Percentiles rank a stretch among this genome's conserved stretches.
Conservation (phyloP, 768 basidiomycete species). For the Clavaria fumosa region DNA sequence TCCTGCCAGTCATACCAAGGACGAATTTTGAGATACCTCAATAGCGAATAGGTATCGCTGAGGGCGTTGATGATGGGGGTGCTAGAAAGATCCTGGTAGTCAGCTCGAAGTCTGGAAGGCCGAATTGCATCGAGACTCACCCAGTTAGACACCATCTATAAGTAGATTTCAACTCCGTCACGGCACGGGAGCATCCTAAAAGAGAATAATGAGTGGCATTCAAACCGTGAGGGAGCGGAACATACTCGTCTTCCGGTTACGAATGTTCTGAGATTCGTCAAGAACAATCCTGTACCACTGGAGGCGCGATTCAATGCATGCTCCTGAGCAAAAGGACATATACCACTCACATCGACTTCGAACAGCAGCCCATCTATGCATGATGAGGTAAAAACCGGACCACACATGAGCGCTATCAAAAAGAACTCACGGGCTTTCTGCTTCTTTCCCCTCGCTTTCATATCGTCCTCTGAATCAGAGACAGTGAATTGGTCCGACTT, state of each 20-base stretch:
- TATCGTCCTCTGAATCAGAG: slow-evolving; percentile 23
- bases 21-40: slow-evolving; percentile 28
- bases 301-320: neutral
- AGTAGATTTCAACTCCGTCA: slow-evolving; percentile 32
- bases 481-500: slow-evolving; percentile 21
- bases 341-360: slow-evolving; percentile 32
- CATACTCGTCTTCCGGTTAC: slow-evolving; percentile 35
- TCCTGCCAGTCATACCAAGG: slow-evolving; percentile 33
- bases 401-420: too few relatives aligned
- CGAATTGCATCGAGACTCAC: slow-evolving; percentile 15
- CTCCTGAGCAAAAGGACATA: neutral
- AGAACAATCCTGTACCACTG: slow-evolving; percentile 38
- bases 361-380: slow-evolving; percentile 33
- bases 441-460: slow-evolving; percentile 16
- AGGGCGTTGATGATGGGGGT: slow-evolving; percentile 54
- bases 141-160: slow-evolving; percentile 60
- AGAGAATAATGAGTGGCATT: neutral
- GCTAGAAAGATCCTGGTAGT: slow-evolving; percentile 15
- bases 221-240: slow-evolving; percentile 4
- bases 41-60: slow-evolving; percentile 34
- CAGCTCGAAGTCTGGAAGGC: neutral
- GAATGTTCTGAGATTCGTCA: slow-evolving; percentile 42
- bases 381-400: too few relatives aligned
- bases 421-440: slow-evolving; percentile 15
- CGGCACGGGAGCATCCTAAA: slow-evolving; percentile 36